Percentiles rank a stretch among this genome's conserved stretches.
These are phyloP conservation scores for Setaria italica DNA, from an alignment of 202 grass and related monocot genomes.

Conservation along the genomic window DNA sequence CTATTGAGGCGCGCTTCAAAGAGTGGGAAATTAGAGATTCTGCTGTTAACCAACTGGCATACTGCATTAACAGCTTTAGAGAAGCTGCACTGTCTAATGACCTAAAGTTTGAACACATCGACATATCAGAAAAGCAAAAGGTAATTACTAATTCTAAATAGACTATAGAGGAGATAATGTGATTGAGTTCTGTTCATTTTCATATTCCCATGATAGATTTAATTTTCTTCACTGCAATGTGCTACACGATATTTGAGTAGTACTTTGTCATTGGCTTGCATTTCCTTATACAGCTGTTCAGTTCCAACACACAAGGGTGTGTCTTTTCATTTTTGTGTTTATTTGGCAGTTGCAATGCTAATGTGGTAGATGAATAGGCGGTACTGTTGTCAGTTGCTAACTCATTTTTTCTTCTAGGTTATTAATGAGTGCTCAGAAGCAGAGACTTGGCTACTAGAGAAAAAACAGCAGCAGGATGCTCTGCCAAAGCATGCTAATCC, in stretches of 20 bases:
- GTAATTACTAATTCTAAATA: constrained; percentile 24
- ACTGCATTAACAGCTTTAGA: constrained; percentile 90
- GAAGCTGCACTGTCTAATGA: constrained; percentile 81
- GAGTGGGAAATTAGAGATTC: constrained; percentile 80
- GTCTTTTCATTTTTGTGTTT: too few relatives aligned
- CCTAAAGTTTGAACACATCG: constrained; percentile 87
- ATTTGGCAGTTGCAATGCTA: too few relatives aligned
- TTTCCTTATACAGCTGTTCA: too few relatives aligned
- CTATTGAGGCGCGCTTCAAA: constrained; percentile 73
- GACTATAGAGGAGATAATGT: too few relatives aligned
- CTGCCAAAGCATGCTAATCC: constrained; percentile 73
- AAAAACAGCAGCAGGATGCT: constrained; percentile 70
- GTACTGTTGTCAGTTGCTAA: not conserved
- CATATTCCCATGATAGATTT: too few relatives aligned
- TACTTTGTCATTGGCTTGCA: too few relatives aligned
- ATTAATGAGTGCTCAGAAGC: constrained; percentile 63
- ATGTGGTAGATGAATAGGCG: not conserved
- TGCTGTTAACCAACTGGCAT: constrained; percentile 60
- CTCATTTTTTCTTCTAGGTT: constrained; percentile 50
- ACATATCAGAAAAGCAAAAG: constrained; percentile 93
- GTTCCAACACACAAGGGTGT: too few relatives aligned
- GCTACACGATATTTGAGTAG: too few relatives aligned
- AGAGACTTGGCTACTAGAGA: constrained; percentile 77
- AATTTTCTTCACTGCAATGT: too few relatives aligned
- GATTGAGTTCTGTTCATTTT: too few relatives aligned